A percentile compares a stretch with the other conserved stretches of the same genome.
phyloP scores from a whole-genome alignment of 139 green algal genomes.

The Pseudopediastrum boryanum region DNA sequence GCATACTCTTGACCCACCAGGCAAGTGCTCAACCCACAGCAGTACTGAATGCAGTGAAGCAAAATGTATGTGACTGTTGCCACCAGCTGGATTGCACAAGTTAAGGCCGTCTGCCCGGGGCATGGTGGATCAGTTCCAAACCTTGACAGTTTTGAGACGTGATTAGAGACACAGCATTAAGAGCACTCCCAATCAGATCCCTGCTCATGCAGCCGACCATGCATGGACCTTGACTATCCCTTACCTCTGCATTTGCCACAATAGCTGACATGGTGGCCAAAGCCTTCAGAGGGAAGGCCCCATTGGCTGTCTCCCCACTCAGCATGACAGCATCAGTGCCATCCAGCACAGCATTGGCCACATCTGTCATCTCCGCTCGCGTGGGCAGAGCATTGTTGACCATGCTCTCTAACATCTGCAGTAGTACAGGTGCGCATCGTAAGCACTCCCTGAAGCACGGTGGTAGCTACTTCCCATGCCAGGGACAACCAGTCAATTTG shows the following conservation, averaged over 20 bases:
- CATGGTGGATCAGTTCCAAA: too few relatives aligned
- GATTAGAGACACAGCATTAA: background rate
- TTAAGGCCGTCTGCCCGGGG: too few relatives aligned
- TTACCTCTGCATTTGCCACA: conserved; percentile 72
- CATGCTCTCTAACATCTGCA: conserved; percentile 93
- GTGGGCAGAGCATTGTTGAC: conserved; percentile 95
- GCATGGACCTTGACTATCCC: background rate
- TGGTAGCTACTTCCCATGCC: too few relatives aligned
- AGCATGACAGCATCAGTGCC: conserved; percentile 98
- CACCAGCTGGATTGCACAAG: too few relatives aligned
- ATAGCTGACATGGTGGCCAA: conserved; percentile 83
- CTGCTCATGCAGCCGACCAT: background rate
- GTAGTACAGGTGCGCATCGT: conserved; percentile 62
- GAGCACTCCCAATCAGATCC: background rate
- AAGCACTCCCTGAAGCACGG: too few relatives aligned
- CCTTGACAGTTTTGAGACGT: conserved; percentile 2
- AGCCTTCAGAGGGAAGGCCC: conserved; percentile 87
- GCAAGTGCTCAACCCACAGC: too few relatives aligned
- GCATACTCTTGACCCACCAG: too few relatives aligned
- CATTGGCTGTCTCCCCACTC: conserved; percentile 94
- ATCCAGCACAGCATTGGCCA: conserved; percentile 97
- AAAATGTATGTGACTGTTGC: too few relatives aligned
- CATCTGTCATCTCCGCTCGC: conserved; percentile 93
- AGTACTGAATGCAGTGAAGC: too few relatives aligned
- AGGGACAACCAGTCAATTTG: too few relatives aligned